Conservation (phyloP, 106 monocot species). For the Gastrodia elata region DNA sequence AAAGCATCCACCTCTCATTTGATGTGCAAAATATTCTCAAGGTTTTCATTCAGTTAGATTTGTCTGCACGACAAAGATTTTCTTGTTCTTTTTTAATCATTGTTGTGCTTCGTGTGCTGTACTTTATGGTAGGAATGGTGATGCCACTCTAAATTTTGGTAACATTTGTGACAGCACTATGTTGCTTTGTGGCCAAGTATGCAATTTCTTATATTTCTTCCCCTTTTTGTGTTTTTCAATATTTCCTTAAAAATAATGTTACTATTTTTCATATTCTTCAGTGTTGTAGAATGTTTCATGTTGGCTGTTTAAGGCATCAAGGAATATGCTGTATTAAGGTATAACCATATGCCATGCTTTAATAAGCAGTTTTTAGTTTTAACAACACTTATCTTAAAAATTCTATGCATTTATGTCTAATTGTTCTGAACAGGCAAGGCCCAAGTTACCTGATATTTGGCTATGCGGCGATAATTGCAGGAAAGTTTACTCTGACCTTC, state of each 20-base stretch:
- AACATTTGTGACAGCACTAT: slow-evolving; percentile 1
- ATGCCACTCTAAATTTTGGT: slow-evolving; percentile 1
- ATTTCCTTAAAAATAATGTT: not conserved
- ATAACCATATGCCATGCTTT: not conserved
- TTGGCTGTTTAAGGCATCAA: slow-evolving; percentile 5
- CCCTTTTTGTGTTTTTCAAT: not conserved
- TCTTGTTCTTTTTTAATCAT: not conserved
- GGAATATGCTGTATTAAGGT: slow-evolving; percentile 1
- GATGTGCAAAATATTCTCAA: not conserved
- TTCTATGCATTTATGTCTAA: not conserved
- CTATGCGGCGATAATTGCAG: not conserved
- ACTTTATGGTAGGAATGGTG: slow-evolving; percentile 7
- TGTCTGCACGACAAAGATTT: not conserved
- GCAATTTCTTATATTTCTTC: not conserved
- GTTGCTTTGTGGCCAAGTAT: slow-evolving; percentile 6
- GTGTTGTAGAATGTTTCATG: slow-evolving; percentile 10
- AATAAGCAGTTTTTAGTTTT: not conserved
- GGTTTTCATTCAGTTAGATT: not conserved
- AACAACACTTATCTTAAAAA: not conserved
- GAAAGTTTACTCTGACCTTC: not conserved
- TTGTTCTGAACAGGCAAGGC: not conserved
- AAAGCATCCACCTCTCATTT: not conserved
- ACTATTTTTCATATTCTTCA: not conserved
- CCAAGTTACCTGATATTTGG: not conserved
- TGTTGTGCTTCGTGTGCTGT: not conserved